These are phyloP conservation scores for Verticillium tricorpus DNA, from an alignment of 2,329 filamentous ascomycete species.

Conservation along the genomic window DNA sequence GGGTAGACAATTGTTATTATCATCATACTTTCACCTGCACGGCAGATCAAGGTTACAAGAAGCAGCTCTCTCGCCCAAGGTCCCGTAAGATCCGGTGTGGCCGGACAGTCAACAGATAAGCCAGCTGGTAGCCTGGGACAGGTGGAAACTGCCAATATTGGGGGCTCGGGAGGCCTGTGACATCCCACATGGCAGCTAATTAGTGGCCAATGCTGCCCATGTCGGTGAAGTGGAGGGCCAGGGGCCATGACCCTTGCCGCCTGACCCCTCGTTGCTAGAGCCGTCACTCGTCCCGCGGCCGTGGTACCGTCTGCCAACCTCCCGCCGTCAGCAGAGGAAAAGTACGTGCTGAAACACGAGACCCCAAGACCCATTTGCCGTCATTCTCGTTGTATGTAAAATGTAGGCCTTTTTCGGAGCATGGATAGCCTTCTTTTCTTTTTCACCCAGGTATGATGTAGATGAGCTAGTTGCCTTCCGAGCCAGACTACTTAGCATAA, in stretches of 20 bases:
- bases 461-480: no score
- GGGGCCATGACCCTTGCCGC: not conserved
- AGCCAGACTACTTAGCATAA: no score
- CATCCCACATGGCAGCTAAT: not conserved
- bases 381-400: not conserved
- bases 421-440: not conserved
- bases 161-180: not conserved
- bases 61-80: no score
- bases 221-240: not conserved
- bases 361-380: not conserved
- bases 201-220: not conserved
- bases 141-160: not conserved
- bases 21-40: no score
- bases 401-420: not conserved
- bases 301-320: constrained; percentile 2
- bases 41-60: no score
- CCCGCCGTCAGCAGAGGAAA: not conserved
- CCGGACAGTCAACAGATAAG: not conserved
- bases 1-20: no score
- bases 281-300: constrained; percentile 1
- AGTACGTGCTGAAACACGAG: not conserved
- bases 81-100: not conserved
- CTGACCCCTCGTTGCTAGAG: not conserved
- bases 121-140: not conserved
- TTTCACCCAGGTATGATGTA: no score